Base-by-base conservation (phyloP, 345 rosid genomes). In the Turnera subulata region DNA sequence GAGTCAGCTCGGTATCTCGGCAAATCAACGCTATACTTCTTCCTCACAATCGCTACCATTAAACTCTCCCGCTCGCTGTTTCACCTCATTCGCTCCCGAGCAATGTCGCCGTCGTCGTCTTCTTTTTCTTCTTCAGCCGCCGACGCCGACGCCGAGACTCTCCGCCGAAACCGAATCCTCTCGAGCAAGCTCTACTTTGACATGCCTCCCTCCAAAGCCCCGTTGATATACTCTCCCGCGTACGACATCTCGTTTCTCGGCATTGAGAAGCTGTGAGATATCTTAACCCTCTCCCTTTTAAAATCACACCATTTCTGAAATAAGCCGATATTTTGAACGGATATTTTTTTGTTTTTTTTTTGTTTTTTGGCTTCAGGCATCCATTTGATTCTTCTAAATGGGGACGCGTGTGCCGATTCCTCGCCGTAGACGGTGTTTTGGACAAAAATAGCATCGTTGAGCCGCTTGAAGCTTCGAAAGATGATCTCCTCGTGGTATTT, bases 321-420 rank as follows among this genome's bases (percentile, higher is more conserved):
- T n/a, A n/a, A n/a, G n/a, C n/a, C n/a, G n/a, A n/a, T n/a, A n/a
- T n/a, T n/a, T n/a, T n/a, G n/a, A n/a, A n/a, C n/a, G n/a, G n/a
- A n/a, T n/a, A n/a, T n/a, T n/a, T 19, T 33, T 38, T 22, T 7
- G 4, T 33, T 23, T 45, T 20, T 2, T 15, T 15, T 33, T 14
- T 22, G 26, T 6, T 51, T 12, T n/a, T 19, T 15, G 13, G 37
- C 38, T 2, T 55, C 35, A 84, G 98, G 83, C 96, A 92, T 51
- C 96, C 97, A 13, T 92, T 89, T 68, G 98, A 92, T 79, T 92
- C 98, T 48, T 73, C 84, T 15, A 92, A 92, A 63, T 92, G 97
- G 98, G 88, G 97, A 42, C 76, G 96, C 29, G 75, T 92, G 59
- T 83, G 96, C 71, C 78, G 43, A 25, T 86, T 82, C 56, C 86